These are phyloP conservation scores for Rhynchosporium secalis DNA, from an alignment of 2,329 filamentous ascomycete species.

Conservation along the genomic window DNA sequence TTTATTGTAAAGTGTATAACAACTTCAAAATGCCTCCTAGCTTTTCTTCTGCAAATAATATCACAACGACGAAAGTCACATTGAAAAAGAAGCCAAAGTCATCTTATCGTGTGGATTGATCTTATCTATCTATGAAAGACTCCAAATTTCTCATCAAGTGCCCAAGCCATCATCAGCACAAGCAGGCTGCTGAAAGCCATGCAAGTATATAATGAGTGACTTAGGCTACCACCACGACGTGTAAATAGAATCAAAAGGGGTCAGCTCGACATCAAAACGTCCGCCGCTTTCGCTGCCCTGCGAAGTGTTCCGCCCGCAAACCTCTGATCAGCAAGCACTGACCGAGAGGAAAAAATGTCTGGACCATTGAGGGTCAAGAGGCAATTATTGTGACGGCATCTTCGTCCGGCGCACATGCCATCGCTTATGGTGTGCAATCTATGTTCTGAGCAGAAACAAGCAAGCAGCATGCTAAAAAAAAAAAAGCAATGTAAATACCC, in stretches of 20 bases:
- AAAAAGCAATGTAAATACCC: conserved; percentile 34
- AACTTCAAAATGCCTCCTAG: too few species aligned
- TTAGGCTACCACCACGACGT: conserved; percentile 18
- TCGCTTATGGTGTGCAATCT: conserved; percentile 42
- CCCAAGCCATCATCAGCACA: conserved; percentile 20
- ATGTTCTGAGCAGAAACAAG: conserved; percentile 34
- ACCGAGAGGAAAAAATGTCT: conserved; percentile 13
- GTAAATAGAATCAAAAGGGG: conserved; percentile 5
- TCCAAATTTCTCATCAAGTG: conserved; percentile 23
- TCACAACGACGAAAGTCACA: not conserved
- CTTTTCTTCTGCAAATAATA: not conserved
- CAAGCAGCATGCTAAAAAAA: conserved; percentile 36
- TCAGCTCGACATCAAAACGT: conserved; percentile 6
- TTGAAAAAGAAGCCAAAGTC: conserved; percentile 1
- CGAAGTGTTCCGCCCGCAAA: not conserved
- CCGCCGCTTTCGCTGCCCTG: conserved; percentile 10
- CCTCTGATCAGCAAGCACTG: conserved; percentile 6
- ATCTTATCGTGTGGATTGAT: conserved; percentile 26
- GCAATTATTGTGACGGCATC: conserved; percentile 45
- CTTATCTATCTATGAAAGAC: conserved; percentile 27
- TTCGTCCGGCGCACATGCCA: conserved; percentile 46
- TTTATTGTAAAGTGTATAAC: too few species aligned
- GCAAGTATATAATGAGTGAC: conserved; percentile 1
- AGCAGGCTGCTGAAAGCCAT: conserved; percentile 24
- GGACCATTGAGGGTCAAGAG: conserved; percentile 26